Conservation (phyloP, 208 protist genomes). For the Strigomonas culicis region DNA sequence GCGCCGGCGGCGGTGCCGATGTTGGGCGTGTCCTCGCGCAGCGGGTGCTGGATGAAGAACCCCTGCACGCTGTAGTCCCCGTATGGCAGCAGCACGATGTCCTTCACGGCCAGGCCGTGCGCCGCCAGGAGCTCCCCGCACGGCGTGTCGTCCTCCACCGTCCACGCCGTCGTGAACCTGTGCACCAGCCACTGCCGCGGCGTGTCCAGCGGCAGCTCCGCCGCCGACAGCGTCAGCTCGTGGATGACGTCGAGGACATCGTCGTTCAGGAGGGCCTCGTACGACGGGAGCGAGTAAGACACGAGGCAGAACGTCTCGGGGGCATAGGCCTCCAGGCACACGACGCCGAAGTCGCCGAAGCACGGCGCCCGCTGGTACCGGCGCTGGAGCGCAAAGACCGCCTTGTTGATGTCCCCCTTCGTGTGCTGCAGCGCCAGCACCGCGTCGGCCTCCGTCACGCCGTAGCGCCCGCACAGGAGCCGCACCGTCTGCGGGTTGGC, state of each 20-base stretch:
- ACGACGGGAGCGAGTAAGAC: slow-evolving; percentile 64
- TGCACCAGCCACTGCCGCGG: slow-evolving; percentile 40
- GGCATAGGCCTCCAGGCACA: slow-evolving; percentile 81
- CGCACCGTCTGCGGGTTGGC: slow-evolving; percentile 52
- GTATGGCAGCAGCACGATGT: slow-evolving; percentile 71
- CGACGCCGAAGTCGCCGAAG: slow-evolving; percentile 73
- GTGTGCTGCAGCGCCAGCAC: slow-evolving; percentile 42
- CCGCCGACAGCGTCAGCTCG: slow-evolving; percentile 82
- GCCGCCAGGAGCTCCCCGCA: slow-evolving; percentile 42
- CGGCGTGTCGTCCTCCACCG: slow-evolving; percentile 51
- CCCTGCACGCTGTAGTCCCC: slow-evolving; percentile 84
- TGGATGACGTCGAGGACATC: slow-evolving; percentile 83
- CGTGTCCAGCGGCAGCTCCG: slow-evolving; percentile 77
- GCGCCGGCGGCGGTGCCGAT: slow-evolving; percentile 74
- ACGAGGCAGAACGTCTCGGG: slow-evolving; percentile 85
- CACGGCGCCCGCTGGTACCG: slow-evolving; percentile 18
- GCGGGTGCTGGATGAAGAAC: slow-evolving; percentile 69
- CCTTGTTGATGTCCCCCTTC: slow-evolving; percentile 62
- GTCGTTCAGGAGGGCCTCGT: slow-evolving; percentile 53
- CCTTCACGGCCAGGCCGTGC: slow-evolving; percentile 61
- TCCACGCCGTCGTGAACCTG: slow-evolving; percentile 71
- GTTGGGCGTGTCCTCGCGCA: slow-evolving; percentile 73
- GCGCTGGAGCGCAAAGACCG: slow-evolving; percentile 47
- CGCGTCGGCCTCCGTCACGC: slow-evolving; percentile 42
- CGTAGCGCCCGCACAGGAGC: slow-evolving; percentile 61